Base-by-base conservation (phyloP, 805 yeast genomes). In the Phaffomyces opuntiae region DNA sequence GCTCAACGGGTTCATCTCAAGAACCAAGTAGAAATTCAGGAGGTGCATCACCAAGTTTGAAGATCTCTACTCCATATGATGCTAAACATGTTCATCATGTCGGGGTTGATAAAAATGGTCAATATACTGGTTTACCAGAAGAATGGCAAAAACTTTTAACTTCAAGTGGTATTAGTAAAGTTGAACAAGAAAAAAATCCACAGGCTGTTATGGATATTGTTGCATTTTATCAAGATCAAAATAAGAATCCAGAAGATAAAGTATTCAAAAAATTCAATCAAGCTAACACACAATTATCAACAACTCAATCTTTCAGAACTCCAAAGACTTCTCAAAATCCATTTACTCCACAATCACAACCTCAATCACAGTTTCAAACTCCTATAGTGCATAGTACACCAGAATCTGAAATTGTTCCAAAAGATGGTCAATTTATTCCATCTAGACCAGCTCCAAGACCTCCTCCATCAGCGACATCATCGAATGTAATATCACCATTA, bases 201-300 rank as follows among this genome's bases (percentile, higher is more conserved):
- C 90, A 87, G 63, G 96, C 96, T 1, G 96, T 93, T 6, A 84
- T 84, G 74, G 95, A 88, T 57, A 89, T 87, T 49, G 88, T 88
- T 26, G 88, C 87, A 38, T 88, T 88, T 60, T 88, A 88, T 63
- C 87, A 81, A 57, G 84, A 81, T 53, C 72, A 67, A 26, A 67
- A 74, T 0, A 71, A 69, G 38, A 68, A 63, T 40, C 68, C 69
- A 5, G 70, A 69, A 36, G 71, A 68, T 29, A 67, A 66, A 46
- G 65, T 63, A 6, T 65, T 68, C 51, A 67, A 66, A 49, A 69
- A 71, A 38, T 69, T 66, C 43, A 61, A 64, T 38, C 57, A 57
- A 38, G 50, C 60, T 9, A 61, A 55, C 29, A 51, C 57, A 5
- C 53, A 57, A 26, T 43, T 59, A 9, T n/a, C 56, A 3, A 55